Evolutionary conservation across 768 basidiomycete genomes (phyloP).

Genomic region (Suillus americanus): DNA sequence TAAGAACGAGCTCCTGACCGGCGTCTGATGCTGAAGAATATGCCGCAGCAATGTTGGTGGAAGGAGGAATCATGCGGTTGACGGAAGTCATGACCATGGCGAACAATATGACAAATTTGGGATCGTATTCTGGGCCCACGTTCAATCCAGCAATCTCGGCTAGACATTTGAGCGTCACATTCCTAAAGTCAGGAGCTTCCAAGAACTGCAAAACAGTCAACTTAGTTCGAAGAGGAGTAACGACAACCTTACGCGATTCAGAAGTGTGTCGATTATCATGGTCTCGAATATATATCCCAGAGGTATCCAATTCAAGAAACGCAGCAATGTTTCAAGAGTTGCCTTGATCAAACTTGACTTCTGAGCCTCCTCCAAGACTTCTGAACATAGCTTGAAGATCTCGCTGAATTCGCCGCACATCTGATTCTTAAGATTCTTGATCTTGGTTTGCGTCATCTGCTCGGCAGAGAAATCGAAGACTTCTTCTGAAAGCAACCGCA

Average conservation of each 20-base stretch:
- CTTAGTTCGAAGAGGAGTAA: constrained; percentile 12
- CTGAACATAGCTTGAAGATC: constrained; percentile 96
- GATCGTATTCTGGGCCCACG: constrained; percentile 95
- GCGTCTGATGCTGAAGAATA: constrained; percentile 87
- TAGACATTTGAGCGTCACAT: constrained; percentile 93
- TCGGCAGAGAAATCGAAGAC: constrained; percentile 99
- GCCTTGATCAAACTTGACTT: constrained; percentile 93
- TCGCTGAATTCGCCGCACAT: constrained; percentile 98
- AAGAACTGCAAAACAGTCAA: constrained; percentile 65
- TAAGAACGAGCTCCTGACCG: constrained; percentile 95
- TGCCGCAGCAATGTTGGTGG: constrained; percentile 90
- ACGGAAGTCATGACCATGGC: constrained; percentile 97
- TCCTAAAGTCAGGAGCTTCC: constrained; percentile 95
- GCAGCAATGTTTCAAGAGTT: constrained; percentile 90
- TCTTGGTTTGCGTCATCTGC: constrained; percentile 97
- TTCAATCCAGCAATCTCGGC: constrained; percentile 95
- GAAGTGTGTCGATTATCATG: constrained; percentile 89
- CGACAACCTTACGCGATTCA: constrained; percentile 72
- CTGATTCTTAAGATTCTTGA: constrained; percentile 95
- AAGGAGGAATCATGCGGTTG: constrained; percentile 95
- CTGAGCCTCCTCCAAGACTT: constrained; percentile 95
- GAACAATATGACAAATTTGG: constrained; percentile 96
- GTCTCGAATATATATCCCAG: constrained; percentile 99
- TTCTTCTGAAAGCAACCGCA: constrained; percentile 96
- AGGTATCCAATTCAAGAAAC: constrained; percentile 99